phyloP scores from a whole-genome alignment of 768 basidiomycete species.

The Saitozyma podzolica region DNA sequence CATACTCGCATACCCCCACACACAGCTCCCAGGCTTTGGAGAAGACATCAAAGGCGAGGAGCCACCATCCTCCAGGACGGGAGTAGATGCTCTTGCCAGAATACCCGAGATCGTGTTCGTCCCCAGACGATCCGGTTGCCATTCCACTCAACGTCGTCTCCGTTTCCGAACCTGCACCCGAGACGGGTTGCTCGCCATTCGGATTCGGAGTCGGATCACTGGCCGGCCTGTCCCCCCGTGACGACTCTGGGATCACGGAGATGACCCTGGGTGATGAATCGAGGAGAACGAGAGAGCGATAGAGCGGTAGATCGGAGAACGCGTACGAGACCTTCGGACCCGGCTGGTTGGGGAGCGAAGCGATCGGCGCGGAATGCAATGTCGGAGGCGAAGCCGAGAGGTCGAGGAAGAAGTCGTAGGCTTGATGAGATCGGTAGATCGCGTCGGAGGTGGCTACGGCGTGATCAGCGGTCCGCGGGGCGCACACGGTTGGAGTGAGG shows the following conservation, averaged over 20 bases:
- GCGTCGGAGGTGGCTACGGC: constrained; percentile 46
- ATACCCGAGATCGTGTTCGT: neutral
- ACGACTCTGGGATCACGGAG: constrained; percentile 1
- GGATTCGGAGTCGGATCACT: neutral
- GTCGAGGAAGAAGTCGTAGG: constrained; percentile 48
- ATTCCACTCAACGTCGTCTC: no score
- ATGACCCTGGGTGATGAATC: constrained; percentile 21
- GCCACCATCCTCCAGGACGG: constrained; percentile 34
- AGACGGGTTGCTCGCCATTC: neutral
- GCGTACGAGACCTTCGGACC: constrained; percentile 19
- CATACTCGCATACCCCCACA: constrained; percentile 48
- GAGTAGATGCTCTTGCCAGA: constrained; percentile 6
- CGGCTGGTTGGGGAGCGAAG: neutral
- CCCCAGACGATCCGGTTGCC: no score
- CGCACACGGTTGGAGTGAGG: neutral
- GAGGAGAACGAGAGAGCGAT: constrained; percentile 32
- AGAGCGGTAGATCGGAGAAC: constrained; percentile 43
- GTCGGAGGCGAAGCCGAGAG: constrained; percentile 29
- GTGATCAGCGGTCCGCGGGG: neutral
- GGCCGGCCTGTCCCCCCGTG: neutral
- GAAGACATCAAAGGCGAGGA: constrained; percentile 37
- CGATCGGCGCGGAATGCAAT: constrained; percentile 1
- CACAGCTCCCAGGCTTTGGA: constrained; percentile 41
- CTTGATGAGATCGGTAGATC: constrained; percentile 41
- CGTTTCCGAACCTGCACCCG: no score